Percentiles rank a stretch among this genome's conserved stretches.
These are phyloP conservation scores for Debaryomyces castellii DNA, from an alignment of 805 yeast species.

Conservation along the genomic window DNA sequence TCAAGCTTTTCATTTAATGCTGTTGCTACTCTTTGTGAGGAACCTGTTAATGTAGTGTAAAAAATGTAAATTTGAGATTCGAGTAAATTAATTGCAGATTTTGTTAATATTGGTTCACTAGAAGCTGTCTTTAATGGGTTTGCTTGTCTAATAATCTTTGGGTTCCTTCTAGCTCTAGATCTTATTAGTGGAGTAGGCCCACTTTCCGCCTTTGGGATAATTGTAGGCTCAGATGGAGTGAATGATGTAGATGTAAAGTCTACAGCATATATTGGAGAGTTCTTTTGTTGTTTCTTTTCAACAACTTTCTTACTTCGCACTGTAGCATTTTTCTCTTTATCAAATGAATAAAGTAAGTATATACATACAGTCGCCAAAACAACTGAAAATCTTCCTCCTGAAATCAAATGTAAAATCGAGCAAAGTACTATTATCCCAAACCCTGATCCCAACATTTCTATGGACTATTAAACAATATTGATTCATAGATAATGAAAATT, in stretches of 20 bases:
- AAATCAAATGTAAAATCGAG: constrained; percentile 26
- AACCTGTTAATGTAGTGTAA: constrained; percentile 84
- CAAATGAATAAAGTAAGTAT: not conserved
- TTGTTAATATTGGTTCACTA: constrained; percentile 38
- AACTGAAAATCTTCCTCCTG: constrained; percentile 46
- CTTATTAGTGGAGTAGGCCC: constrained; percentile 12
- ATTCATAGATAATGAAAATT: not conserved
- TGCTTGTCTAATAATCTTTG: constrained; percentile 42
- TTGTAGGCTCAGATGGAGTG: constrained; percentile 21
- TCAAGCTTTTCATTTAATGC: constrained; percentile 41
- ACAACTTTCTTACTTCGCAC: not conserved
- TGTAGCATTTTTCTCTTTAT: not conserved
- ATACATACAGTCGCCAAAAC: constrained; percentile 23
- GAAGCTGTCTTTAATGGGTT: constrained; percentile 21
- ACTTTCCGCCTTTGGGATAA: constrained; percentile 12
- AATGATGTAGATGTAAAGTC: constrained; percentile 40
- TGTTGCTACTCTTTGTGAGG: constrained; percentile 70
- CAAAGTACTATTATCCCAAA: constrained; percentile 19
- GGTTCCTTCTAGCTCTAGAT: constrained; percentile 29
- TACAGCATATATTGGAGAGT: constrained; percentile 39
- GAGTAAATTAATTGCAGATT: constrained; percentile 37
- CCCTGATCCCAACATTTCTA: constrained; percentile 10
- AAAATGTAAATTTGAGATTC: constrained; percentile 66
- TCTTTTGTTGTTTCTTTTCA: constrained; percentile 11
- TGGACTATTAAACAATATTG: not conserved